These are phyloP conservation scores for Pseudoscleropodium purum DNA, from an alignment of 225 moss, liverwort and hornwort genomes.

Conservation along the genomic window DNA sequence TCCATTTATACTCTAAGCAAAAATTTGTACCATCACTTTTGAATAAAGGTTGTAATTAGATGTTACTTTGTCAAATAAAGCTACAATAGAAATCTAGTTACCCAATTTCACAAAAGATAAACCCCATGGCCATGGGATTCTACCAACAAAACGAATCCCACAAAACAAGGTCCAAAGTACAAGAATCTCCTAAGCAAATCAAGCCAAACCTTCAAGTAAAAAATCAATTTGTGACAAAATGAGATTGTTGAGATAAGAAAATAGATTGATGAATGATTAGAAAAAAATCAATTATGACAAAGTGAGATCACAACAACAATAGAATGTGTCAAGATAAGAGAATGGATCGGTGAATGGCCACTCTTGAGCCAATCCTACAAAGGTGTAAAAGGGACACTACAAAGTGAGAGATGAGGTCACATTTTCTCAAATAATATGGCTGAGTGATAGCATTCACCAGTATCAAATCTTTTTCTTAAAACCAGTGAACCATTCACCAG, in stretches of 20 bases:
- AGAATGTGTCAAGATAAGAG: background rate
- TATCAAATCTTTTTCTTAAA: background rate
- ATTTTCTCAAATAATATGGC: background rate
- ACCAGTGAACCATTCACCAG: background rate
- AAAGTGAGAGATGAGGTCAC: background rate
- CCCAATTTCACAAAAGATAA: background rate
- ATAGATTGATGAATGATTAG: background rate
- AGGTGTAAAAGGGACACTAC: background rate
- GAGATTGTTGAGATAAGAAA: background rate
- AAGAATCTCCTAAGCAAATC: background rate
- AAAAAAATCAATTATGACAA: background rate
- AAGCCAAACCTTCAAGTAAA: background rate
- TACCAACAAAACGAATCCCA: background rate
- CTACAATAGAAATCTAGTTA: background rate
- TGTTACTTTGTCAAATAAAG: too few relatives aligned
- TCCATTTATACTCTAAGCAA: background rate
- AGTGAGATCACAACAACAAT: background rate
- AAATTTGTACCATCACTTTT: background rate
- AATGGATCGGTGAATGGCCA: background rate
- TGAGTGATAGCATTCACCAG: background rate
- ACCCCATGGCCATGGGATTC: background rate
- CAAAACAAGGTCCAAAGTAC: background rate
- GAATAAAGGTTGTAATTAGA: too few relatives aligned
- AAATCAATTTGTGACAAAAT: background rate
- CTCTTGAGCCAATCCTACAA: background rate